Evolutionary conservation across 1,139 yeast species (phyloP).

Genomic region (Ashbya aceris): DNA sequence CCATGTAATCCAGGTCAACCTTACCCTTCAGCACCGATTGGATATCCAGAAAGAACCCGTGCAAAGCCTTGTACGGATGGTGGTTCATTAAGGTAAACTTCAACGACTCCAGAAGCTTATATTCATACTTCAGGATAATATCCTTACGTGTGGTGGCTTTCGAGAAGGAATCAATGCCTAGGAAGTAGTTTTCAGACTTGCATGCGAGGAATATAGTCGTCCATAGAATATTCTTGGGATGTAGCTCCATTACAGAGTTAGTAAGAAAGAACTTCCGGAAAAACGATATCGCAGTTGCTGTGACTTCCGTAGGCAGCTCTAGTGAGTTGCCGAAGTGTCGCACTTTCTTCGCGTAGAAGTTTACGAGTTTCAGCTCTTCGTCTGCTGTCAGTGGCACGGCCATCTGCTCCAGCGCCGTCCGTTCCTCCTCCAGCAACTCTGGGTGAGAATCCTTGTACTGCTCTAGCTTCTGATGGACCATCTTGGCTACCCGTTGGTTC

Average conservation of each 20-base stretch:
- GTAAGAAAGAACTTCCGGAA: conserved; percentile 71
- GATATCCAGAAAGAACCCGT: conserved; percentile 85
- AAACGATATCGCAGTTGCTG: conserved; percentile 79
- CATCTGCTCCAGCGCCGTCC: conserved; percentile 32
- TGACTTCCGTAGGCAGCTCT: conserved; percentile 54
- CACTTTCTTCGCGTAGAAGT: conserved; percentile 64
- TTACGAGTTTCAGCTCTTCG: conserved; percentile 62
- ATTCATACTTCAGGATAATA: conserved; percentile 70
- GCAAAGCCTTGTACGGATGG: conserved; percentile 79
- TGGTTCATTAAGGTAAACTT: conserved; percentile 77
- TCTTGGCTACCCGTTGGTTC: conserved; percentile 43
- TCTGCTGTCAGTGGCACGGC: conserved; percentile 47
- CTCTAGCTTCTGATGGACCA: conserved; percentile 34
- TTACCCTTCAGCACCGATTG: conserved; percentile 49
- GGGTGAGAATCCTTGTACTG: conserved; percentile 31
- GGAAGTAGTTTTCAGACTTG: conserved; percentile 83
- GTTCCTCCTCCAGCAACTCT: conserved; percentile 28
- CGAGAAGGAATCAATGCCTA: conserved; percentile 76
- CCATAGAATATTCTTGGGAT: conserved; percentile 73
- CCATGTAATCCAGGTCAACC: conserved; percentile 30
- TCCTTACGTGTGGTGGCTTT: conserved; percentile 55
- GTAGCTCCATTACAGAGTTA: conserved; percentile 75
- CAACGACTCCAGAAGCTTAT: conserved; percentile 60
- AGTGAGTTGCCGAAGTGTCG: conserved; percentile 49
- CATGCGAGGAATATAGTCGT: conserved; percentile 90